phyloP scores from a whole-genome alignment of 345 rosid species.

The Heritiera littoralis region DNA sequence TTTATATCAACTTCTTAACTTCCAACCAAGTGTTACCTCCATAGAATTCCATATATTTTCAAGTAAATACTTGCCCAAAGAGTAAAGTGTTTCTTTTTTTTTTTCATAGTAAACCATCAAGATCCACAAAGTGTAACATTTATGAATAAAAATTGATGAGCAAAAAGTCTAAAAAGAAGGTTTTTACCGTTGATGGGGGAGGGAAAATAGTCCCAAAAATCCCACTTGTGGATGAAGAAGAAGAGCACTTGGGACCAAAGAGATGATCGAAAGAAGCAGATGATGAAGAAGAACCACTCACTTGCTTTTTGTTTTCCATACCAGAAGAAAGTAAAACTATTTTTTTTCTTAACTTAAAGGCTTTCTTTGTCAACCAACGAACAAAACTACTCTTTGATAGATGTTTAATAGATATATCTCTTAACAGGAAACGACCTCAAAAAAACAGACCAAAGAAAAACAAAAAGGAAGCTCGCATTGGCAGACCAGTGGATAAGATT shows the following conservation, averaged over 20 bases:
- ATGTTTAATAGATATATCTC: neutral
- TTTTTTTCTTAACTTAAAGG: constrained; percentile 1
- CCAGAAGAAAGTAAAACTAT: constrained; percentile 1
- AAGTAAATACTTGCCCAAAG: no score
- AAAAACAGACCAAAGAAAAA: constrained; percentile 12
- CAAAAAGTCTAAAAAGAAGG: neutral
- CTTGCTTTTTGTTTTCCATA: constrained; percentile 26
- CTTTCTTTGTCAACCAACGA: constrained; percentile 44
- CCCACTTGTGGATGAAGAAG: constrained; percentile 38
- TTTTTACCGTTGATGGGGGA: constrained; percentile 47
- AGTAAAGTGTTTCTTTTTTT: neutral
- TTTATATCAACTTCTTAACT: no score
- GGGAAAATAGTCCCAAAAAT: constrained; percentile 56
- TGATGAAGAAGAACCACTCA: constrained; percentile 17
- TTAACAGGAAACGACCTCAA: constrained; percentile 32
- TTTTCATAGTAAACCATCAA: neutral
- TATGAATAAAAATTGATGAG: neutral
- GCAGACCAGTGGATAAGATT: constrained; percentile 38
- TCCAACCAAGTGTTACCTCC: neutral
- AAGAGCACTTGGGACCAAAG: constrained; percentile 56
- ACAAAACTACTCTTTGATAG: constrained; percentile 35
- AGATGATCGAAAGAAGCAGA: constrained; percentile 50
- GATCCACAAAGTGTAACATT: neutral
- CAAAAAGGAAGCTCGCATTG: neutral
- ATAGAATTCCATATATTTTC: no score